These are phyloP conservation scores for Phaeomoniella chlamydospora DNA, from an alignment of 2,329 filamentous ascomycete species.

Conservation along the genomic window DNA sequence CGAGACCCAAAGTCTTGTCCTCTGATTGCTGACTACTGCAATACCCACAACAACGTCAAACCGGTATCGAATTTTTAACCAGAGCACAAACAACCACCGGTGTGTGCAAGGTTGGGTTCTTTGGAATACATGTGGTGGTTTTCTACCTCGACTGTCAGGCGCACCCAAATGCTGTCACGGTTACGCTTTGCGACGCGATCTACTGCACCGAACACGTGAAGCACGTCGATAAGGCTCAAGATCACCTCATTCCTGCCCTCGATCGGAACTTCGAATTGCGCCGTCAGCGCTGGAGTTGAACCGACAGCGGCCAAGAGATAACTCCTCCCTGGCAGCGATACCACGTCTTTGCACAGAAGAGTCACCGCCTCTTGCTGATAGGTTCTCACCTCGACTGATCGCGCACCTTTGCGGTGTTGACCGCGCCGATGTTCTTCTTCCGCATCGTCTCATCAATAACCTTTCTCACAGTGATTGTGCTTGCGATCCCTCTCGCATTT, in stretches of 20 bases:
- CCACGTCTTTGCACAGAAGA: background rate
- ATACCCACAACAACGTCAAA: background rate
- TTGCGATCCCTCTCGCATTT: slow-evolving; percentile 93
- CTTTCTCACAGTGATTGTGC: slow-evolving; percentile 83
- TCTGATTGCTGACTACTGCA: background rate
- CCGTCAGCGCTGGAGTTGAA: background rate
- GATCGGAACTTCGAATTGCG: background rate
- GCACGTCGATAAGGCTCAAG: background rate
- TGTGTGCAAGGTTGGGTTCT: too few species aligned
- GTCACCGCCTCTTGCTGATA: background rate
- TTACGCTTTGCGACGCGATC: background rate
- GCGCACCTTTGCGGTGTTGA: background rate
- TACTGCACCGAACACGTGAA: background rate
- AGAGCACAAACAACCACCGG: background rate
- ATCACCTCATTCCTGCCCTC: background rate
- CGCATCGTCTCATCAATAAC: slow-evolving; percentile 63
- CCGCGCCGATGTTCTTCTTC: slow-evolving; percentile 66
- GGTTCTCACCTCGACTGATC: background rate
- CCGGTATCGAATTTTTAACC: background rate
- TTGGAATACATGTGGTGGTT: background rate
- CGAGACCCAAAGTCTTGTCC: background rate
- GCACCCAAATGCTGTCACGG: background rate
- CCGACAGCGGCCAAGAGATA: background rate
- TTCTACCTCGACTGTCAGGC: background rate
- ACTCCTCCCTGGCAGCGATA: background rate